These are phyloP conservation scores for Entophlyctis helioformis DNA, from an alignment of 192 early-diverging fungal genomes.

Conservation along the genomic window DNA sequence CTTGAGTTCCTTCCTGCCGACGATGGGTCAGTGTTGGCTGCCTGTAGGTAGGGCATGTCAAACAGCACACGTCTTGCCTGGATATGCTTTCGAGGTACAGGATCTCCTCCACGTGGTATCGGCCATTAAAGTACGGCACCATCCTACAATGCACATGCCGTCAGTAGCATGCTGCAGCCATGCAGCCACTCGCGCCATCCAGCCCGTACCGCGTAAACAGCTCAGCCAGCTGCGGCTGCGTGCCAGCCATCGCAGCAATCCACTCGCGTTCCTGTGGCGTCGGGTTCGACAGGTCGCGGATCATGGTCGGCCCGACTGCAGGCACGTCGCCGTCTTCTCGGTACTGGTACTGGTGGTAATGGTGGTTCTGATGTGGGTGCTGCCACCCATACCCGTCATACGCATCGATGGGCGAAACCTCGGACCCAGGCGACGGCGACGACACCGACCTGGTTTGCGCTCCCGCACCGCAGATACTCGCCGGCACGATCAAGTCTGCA, in stretches of 20 bases:
- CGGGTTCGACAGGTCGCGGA: constrained; percentile 31
- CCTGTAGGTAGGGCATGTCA: neutral
- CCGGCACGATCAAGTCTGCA: constrained; percentile 13
- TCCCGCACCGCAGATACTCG: constrained; percentile 5
- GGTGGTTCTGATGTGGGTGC: neutral
- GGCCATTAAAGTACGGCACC: constrained; percentile 64
- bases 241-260: constrained; percentile 31
- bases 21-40: neutral
- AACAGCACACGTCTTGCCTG: constrained; percentile 2
- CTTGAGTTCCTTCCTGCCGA: constrained; percentile 20
- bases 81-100: constrained; percentile 48
- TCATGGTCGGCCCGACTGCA: constrained; percentile 18
- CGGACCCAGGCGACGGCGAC: no score
- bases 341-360: constrained; percentile 2
- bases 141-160: constrained; percentile 25
- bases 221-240: constrained; percentile 37
- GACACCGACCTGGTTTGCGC: no score
- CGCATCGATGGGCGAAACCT: no score
- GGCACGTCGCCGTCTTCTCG: constrained; percentile 2
- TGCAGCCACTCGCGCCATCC: neutral
- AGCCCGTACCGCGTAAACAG: constrained; percentile 41
- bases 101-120: constrained; percentile 71
- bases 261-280: constrained; percentile 35
- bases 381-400: neutral
- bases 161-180: neutral